Evolutionary conservation across 768 basidiomycete species (phyloP).

Genomic region (Mycena alexandri): DNA sequence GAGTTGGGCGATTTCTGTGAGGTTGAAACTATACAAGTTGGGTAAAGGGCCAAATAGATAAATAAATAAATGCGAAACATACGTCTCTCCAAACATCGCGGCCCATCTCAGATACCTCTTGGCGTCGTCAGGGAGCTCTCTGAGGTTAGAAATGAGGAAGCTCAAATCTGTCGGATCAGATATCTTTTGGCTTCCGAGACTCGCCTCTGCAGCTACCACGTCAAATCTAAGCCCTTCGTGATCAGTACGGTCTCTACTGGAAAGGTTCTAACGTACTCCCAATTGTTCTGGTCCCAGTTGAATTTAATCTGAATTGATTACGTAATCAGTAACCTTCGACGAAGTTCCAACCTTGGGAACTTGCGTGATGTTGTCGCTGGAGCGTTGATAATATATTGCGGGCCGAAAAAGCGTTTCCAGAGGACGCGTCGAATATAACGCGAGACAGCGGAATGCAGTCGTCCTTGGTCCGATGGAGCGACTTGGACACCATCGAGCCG

Average conservation of each 20-base stretch:
- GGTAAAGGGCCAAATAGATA: no score
- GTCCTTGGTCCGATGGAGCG: conserved; percentile 70
- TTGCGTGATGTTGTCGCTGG: conserved; percentile 72
- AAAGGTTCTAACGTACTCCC: conserved; percentile 63
- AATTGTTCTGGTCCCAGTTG: conserved; percentile 73
- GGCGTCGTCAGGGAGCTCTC: conserved; percentile 73
- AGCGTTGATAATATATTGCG: conserved; percentile 73
- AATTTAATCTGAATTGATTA: conserved; percentile 65
- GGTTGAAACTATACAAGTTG: conserved; percentile 67
- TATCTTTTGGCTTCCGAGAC: conserved; percentile 62
- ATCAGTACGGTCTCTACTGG: neutral
- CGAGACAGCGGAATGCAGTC: conserved; percentile 67
- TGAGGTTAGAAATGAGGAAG: conserved; percentile 70
- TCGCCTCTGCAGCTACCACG: conserved; percentile 67
- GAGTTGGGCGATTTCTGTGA: conserved; percentile 78
- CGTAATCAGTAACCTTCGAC: conserved; percentile 1
- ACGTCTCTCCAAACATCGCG: conserved; percentile 80
- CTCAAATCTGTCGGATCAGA: conserved; percentile 73
- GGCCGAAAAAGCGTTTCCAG: conserved; percentile 79
- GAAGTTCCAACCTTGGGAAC: conserved; percentile 37
- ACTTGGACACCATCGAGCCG: conserved; percentile 70
- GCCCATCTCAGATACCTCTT: conserved; percentile 79
- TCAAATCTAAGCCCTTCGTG: conserved; percentile 43
- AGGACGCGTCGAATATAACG: conserved; percentile 68
- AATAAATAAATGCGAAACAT: no score